These are phyloP conservation scores for Aspergillus ochraceoroseus DNA, from an alignment of 2,329 filamentous ascomycete species.

Conservation along the genomic window DNA sequence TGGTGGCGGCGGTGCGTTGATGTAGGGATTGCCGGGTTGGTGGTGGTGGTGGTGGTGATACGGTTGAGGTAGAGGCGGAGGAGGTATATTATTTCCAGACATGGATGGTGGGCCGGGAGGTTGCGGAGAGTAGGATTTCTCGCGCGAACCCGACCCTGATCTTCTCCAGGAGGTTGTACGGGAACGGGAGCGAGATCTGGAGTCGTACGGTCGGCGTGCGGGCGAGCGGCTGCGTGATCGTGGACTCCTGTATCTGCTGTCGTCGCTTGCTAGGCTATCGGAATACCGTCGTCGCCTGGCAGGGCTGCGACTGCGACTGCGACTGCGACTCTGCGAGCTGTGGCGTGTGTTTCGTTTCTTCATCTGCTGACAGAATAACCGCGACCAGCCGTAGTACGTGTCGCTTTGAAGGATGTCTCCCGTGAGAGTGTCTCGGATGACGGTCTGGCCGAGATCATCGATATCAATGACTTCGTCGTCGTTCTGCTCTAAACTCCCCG, in stretches of 20 bases:
- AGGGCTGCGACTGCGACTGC: slow-evolving; percentile 49
- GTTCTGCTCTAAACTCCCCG: slow-evolving; percentile 45
- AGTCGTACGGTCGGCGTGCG: slow-evolving; percentile 23
- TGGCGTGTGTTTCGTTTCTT: slow-evolving; percentile 45
- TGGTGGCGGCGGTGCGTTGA: slow-evolving; percentile 2
- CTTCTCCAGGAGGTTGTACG: slow-evolving; percentile 25
- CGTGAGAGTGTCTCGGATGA: slow-evolving; percentile 61
- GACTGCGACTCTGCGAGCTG: slow-evolving; percentile 44
- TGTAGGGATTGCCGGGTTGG: slow-evolving; percentile 10
- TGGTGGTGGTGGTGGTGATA: neutral
- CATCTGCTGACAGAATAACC: slow-evolving; percentile 75
- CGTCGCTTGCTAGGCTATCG: slow-evolving; percentile 32
- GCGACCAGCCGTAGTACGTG: slow-evolving; percentile 86
- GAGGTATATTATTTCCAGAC: slow-evolving; percentile 4
- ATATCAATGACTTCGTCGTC: slow-evolving; percentile 56
- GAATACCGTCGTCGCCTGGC: slow-evolving; percentile 40
- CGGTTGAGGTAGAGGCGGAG: neutral
- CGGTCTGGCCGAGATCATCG: slow-evolving; percentile 68
- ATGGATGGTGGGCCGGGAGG: slow-evolving; percentile 11
- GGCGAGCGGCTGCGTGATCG: slow-evolving; percentile 31
- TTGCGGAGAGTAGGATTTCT: slow-evolving; percentile 34
- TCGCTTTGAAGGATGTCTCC: slow-evolving; percentile 62
- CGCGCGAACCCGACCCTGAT: slow-evolving; percentile 4
- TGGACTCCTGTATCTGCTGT: slow-evolving; percentile 28
- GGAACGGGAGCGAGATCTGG: slow-evolving; percentile 30